Conservation (phyloP, 139 green algal genomes). For the Picochlorum sp. region DNA sequence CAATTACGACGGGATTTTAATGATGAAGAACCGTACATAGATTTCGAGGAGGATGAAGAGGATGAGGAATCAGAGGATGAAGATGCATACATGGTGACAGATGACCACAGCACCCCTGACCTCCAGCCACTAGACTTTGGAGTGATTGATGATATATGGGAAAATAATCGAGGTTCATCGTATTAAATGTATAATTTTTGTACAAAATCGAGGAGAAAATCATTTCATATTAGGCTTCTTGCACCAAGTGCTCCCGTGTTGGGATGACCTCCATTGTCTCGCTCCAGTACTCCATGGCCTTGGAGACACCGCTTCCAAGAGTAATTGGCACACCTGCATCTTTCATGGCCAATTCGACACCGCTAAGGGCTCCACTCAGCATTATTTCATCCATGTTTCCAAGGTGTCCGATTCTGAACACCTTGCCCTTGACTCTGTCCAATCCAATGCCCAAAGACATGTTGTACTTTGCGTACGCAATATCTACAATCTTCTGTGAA, state of each 20-base stretch:
- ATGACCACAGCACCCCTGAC: no score
- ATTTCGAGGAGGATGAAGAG: no score
- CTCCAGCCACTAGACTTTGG: no score
- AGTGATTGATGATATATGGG: no score
- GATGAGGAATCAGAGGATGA: no score
- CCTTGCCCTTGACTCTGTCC: slow-evolving; percentile 80
- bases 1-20: no score
- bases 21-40: no score
- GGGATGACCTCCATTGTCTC: slow-evolving; percentile 56
- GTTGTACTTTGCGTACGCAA: slow-evolving; percentile 89
- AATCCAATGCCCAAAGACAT: slow-evolving; percentile 91
- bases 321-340: slow-evolving; percentile 66
- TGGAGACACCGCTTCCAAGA: slow-evolving; percentile 62
- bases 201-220: slow-evolving; percentile 1
- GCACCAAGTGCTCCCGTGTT: slow-evolving; percentile 47
- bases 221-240: background rate
- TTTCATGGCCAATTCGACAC: slow-evolving; percentile 89
- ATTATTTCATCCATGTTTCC: slow-evolving; percentile 98
- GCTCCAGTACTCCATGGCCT: slow-evolving; percentile 75
- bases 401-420: slow-evolving; percentile 95
- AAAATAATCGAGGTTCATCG: no score
- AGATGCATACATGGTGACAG: no score
- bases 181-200: no score
- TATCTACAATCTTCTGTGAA: slow-evolving; percentile 78
- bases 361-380: slow-evolving; percentile 69